These are phyloP conservation scores for Sequoiadendron giganteum DNA, from an alignment of 75 land plant species.

Conservation along the genomic window DNA sequence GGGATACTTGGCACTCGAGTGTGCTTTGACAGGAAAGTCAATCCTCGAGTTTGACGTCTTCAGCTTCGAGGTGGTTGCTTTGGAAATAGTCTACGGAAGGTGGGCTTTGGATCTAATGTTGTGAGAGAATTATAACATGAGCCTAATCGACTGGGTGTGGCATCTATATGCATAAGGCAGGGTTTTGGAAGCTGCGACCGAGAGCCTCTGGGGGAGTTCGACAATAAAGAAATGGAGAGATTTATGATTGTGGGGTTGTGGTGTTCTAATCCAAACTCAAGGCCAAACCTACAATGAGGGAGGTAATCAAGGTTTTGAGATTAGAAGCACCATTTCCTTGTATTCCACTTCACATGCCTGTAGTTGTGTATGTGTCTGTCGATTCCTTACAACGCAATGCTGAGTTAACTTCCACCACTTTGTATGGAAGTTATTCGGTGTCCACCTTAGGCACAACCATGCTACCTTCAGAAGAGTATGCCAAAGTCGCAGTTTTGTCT, in stretches of 20 bases:
- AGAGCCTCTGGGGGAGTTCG: slow-evolving; percentile 32
- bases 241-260: slow-evolving; percentile 60
- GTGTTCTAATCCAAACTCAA: slow-evolving; percentile 56
- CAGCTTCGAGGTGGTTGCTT: slow-evolving; percentile 29
- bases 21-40: slow-evolving; percentile 13
- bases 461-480: no score
- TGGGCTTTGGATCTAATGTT: not conserved
- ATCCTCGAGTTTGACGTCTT: slow-evolving; percentile 36
- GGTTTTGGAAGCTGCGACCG: slow-evolving; percentile 15
- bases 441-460: no score
- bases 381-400: not conserved
- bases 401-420: not conserved
- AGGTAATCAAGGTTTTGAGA: slow-evolving; percentile 43
- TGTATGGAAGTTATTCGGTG: not conserved
- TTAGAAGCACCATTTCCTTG: slow-evolving; percentile 17
- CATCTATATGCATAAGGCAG: slow-evolving; percentile 15
- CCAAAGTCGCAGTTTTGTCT: no score
- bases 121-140: not conserved
- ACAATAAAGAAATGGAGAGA: slow-evolving; percentile 42
- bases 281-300: slow-evolving; percentile 56
- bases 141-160: slow-evolving; percentile 41
- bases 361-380: not conserved
- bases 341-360: not conserved
- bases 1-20: slow-evolving; percentile 42
- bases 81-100: slow-evolving; percentile 39